Evolutionary conservation across 1,284 basidiomycete species (phyloP).

Genomic region (Trametes polyzona): DNA sequence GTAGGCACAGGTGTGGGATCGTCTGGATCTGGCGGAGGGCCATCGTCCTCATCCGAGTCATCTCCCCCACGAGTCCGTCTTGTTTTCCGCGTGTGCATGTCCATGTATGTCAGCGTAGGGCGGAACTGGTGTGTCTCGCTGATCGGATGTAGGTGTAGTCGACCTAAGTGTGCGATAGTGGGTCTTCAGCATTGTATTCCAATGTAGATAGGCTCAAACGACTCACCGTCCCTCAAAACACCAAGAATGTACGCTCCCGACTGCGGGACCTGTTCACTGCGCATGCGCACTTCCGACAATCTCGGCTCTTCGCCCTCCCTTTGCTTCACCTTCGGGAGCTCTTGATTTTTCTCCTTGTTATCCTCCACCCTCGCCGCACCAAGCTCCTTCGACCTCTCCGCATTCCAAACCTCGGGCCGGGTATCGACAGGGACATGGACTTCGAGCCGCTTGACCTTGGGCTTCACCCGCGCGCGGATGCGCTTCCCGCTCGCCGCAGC

Average conservation of each 20-base stretch:
- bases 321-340: slow-evolving; percentile 39
- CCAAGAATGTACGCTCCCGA: slow-evolving; percentile 73
- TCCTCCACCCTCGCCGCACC: slow-evolving; percentile 68
- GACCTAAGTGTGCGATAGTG: slow-evolving; percentile 47
- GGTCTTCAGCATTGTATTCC: not conserved
- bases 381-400: slow-evolving; percentile 63
- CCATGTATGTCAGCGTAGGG: slow-evolving; percentile 78
- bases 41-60: slow-evolving; percentile 74
- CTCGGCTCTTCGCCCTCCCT: slow-evolving; percentile 59
- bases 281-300: slow-evolving; percentile 68
- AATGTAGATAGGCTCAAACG: not conserved
- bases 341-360: slow-evolving; percentile 75
- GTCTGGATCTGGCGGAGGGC: slow-evolving; percentile 78
- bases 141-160: slow-evolving; percentile 78
- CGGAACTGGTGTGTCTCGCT: slow-evolving; percentile 77
- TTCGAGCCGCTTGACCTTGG: slow-evolving; percentile 62
- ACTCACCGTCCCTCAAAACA: slow-evolving; percentile 68
- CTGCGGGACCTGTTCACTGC: slow-evolving; percentile 70
- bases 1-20: slow-evolving; percentile 53
- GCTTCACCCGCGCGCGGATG: slow-evolving; percentile 73
- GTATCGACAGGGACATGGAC: slow-evolving; percentile 78
- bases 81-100: slow-evolving; percentile 65
- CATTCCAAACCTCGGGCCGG: slow-evolving; percentile 78
- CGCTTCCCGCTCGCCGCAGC: slow-evolving; percentile 72
- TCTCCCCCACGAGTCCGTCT: slow-evolving; percentile 49